Conservation (phyloP, 192 early-diverging fungal species). For the Dissophora ornata region DNA sequence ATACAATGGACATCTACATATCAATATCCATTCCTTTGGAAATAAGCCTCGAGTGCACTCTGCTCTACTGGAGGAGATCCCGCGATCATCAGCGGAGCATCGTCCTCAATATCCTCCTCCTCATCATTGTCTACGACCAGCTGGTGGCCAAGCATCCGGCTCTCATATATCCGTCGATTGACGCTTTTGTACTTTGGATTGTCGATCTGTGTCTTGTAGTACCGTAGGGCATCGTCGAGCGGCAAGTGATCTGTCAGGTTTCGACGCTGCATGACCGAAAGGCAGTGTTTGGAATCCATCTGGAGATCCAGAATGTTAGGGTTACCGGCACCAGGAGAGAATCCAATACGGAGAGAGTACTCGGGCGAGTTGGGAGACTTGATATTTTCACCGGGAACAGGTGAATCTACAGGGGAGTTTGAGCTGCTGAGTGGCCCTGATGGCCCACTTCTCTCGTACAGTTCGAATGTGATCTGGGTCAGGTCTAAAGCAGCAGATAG, state of each 20-base stretch:
- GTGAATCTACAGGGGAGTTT: neutral
- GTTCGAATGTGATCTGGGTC: slow-evolving; percentile 97
- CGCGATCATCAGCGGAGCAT: slow-evolving; percentile 42
- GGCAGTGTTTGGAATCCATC: slow-evolving; percentile 84
- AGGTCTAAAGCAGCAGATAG: too few relatives aligned
- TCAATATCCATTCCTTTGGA: neutral
- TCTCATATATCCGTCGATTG: slow-evolving; percentile 43
- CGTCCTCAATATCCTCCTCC: slow-evolving; percentile 33
- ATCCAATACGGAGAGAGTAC: slow-evolving; percentile 89
- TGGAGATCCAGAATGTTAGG: slow-evolving; percentile 90
- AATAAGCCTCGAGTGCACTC: neutral
- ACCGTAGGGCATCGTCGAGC: slow-evolving; percentile 74
- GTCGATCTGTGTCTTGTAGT: slow-evolving; percentile 65
- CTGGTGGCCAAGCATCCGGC: slow-evolving; percentile 46
- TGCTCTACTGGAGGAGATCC: slow-evolving; percentile 27
- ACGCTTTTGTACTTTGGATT: slow-evolving; percentile 53
- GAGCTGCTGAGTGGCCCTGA: slow-evolving; percentile 39
- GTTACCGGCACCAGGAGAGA: slow-evolving; percentile 92
- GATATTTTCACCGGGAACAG: neutral
- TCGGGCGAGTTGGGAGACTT: slow-evolving; percentile 66
- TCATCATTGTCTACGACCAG: slow-evolving; percentile 37
- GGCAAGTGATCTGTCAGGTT: slow-evolving; percentile 90
- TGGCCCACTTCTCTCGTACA: slow-evolving; percentile 85
- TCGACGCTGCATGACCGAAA: slow-evolving; percentile 87
- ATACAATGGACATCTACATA: too few relatives aligned